Conservation (phyloP, 352 stramenopile species). For the Phytophthora sp. region DNA sequence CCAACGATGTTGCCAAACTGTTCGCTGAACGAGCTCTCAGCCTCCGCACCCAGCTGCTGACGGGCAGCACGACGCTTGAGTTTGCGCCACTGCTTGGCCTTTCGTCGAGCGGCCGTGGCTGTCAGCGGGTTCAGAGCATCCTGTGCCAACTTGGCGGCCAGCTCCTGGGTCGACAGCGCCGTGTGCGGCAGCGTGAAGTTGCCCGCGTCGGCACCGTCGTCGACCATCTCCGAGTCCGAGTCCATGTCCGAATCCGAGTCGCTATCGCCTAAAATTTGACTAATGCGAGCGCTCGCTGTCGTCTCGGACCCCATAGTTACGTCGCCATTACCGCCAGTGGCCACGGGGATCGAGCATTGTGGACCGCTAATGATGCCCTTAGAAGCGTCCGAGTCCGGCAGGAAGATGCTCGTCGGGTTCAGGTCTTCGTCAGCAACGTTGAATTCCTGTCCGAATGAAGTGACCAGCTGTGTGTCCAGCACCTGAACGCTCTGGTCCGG, state of each 20-base stretch:
- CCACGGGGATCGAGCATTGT: constrained; percentile 55
- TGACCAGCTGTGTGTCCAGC: constrained; percentile 71
- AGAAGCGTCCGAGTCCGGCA: constrained; percentile 37
- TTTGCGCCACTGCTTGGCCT: constrained; percentile 80
- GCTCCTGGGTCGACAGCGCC: constrained; percentile 45
- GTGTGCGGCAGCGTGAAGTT: constrained; percentile 20
- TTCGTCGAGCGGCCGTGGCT: constrained; percentile 57
- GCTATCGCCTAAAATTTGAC: constrained; percentile 50
- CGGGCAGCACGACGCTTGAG: constrained; percentile 70
- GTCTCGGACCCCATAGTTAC: constrained; percentile 28
- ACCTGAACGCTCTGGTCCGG: constrained; percentile 71
- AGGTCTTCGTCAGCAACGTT: constrained; percentile 65
- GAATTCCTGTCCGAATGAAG: constrained; percentile 68
- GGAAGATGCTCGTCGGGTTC: constrained; percentile 76
- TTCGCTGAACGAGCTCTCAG: constrained; percentile 63
- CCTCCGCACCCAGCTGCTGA: constrained; percentile 58
- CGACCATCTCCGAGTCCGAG: constrained; percentile 59
- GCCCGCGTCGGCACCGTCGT: constrained; percentile 21
- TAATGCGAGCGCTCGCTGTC: constrained; percentile 35
- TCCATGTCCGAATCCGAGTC: constrained; percentile 66
- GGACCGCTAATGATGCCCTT: constrained; percentile 37
- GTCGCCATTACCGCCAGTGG: constrained; percentile 12
- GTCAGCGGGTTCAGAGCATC: constrained; percentile 69
- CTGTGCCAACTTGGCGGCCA: constrained; percentile 57
- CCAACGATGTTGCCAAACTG: constrained; percentile 62